Evolutionary conservation across 176 grass and related monocot species (phyloP).

Genomic region (Phyllostachys edulis): DNA sequence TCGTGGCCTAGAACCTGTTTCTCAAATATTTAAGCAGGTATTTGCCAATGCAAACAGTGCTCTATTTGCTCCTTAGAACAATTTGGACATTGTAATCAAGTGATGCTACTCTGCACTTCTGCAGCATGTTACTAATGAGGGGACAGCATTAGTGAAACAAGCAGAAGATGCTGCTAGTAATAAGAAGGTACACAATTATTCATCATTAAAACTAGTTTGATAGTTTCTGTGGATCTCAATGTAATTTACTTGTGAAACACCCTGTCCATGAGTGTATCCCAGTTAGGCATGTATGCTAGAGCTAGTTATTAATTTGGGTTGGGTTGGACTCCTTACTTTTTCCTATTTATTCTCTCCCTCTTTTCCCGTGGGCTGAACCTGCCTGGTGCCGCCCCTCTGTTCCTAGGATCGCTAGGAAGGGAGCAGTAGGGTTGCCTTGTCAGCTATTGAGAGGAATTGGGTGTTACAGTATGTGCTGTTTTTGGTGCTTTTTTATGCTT

Average conservation of each 20-base stretch:
- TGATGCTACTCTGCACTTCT: neutral
- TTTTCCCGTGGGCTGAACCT: neutral
- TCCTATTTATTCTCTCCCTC: neutral
- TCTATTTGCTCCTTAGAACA: neutral
- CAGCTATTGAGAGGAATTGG: neutral
- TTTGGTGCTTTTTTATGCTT: neutral
- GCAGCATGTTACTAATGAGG: conserved; percentile 92
- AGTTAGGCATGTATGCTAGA: neutral
- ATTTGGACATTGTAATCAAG: conserved; percentile 26
- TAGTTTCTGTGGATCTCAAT: conserved; percentile 3
- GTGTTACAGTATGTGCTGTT: conserved; percentile 9
- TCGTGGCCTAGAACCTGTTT: conserved; percentile 78
- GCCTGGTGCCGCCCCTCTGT: neutral
- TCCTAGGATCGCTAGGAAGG: neutral
- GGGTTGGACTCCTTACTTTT: neutral
- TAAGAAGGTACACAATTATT: conserved; percentile 56
- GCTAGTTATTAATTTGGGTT: conserved; percentile 2
- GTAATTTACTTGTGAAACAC: neutral
- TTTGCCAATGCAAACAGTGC: neutral
- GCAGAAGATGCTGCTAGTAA: conserved; percentile 92
- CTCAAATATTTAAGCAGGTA: conserved; percentile 93
- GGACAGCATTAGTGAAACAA: conserved; percentile 81
- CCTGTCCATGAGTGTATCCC: neutral
- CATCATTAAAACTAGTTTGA: neutral
- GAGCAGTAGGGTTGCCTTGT: neutral